Conservation (phyloP, 257 asterid genomes). For the Verbena officinalis region DNA sequence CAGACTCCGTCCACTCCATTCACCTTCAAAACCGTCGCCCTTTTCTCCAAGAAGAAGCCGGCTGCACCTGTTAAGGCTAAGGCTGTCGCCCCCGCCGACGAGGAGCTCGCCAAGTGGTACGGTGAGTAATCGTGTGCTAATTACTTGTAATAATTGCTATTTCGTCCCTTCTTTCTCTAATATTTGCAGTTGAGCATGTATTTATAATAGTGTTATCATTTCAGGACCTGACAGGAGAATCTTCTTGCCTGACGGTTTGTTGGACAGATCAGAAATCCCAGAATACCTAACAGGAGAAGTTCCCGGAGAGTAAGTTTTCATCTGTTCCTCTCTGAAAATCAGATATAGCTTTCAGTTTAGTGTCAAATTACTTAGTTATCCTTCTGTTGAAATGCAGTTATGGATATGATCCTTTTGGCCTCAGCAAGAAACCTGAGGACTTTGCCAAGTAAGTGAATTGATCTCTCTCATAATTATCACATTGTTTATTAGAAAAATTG, state of each 20-base stretch:
- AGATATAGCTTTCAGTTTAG: background rate
- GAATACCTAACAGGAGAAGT: slow-evolving; percentile 95
- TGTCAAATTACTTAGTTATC: background rate
- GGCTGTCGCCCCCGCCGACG: slow-evolving; percentile 54
- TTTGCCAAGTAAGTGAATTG: slow-evolving; percentile 67
- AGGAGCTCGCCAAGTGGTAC: slow-evolving; percentile 99
- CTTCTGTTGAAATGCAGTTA: slow-evolving; percentile 56
- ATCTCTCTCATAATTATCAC: background rate
- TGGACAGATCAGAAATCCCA: slow-evolving; percentile 96
- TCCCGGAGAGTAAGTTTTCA: slow-evolving; percentile 80
- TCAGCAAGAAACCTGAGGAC: slow-evolving; percentile 91
- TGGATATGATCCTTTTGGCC: slow-evolving; percentile 97
- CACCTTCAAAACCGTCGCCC: slow-evolving; percentile 74
- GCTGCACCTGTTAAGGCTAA: slow-evolving; percentile 70
- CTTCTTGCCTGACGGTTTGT: slow-evolving; percentile 89
- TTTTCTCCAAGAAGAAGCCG: slow-evolving; percentile 73
- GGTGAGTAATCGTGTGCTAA: slow-evolving; percentile 58
- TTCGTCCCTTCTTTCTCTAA: background rate
- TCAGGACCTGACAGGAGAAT: slow-evolving; percentile 97
- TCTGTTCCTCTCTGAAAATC: background rate
- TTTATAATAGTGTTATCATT: background rate
- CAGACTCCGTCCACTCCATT: slow-evolving; percentile 58
- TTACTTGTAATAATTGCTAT: background rate
- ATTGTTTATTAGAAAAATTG: no score
- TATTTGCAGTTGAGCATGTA: background rate